Conservation (phyloP, 2,329 filamentous ascomycete species). For the Colletotrichum sp. region DNA sequence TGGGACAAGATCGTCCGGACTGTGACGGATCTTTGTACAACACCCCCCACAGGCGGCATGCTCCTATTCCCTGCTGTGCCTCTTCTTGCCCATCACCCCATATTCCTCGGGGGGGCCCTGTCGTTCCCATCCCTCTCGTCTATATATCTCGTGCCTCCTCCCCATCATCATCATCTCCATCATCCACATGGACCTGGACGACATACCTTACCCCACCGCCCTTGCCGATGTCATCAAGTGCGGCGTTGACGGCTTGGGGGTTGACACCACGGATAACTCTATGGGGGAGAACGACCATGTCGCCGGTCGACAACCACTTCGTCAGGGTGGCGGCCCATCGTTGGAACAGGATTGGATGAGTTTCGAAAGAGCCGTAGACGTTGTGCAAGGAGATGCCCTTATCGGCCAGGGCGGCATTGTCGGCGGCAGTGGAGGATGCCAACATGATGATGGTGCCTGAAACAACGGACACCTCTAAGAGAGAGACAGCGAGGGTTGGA, state of each 20-base stretch:
- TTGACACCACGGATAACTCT: background rate
- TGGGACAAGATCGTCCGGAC: slow-evolving; percentile 19
- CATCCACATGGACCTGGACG: background rate
- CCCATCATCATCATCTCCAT: background rate
- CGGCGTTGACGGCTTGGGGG: background rate
- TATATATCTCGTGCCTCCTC: slow-evolving; percentile 8
- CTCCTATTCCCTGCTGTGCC: background rate
- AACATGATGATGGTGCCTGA: background rate
- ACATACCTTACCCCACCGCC: background rate
- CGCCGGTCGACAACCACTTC: background rate
- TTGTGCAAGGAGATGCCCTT: background rate
- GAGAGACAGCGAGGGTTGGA: background rate
- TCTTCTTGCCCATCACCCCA: background rate
- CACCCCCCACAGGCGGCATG: background rate
- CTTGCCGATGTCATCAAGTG: background rate
- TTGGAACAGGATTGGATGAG: background rate
- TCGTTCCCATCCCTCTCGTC: background rate
- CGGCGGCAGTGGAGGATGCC: background rate
- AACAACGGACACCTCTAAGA: no score
- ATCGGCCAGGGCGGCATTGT: background rate
- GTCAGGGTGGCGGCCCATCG: background rate
- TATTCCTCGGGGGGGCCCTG: background rate
- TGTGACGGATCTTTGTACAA: slow-evolving; percentile 14
- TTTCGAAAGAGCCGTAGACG: background rate
- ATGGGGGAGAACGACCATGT: background rate